A percentile compares a stretch with the other conserved stretches of the same genome.
Conservation (phyloP, 805 yeast genomes). For the Naumovozyma castellii region DNA sequence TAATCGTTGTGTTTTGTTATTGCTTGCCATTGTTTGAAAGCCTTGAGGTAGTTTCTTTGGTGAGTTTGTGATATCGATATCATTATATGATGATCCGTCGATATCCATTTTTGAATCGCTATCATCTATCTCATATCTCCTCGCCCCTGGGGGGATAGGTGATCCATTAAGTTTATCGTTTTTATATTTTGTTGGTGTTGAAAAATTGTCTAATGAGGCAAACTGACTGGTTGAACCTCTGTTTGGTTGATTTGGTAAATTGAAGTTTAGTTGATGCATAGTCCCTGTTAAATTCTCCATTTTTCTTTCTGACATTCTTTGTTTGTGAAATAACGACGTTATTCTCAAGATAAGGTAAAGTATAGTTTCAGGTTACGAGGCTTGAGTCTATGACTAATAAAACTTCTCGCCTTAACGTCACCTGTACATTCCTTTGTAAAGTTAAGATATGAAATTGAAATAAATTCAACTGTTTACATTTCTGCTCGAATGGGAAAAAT, state of each 20-base stretch:
- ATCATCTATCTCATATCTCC: constrained; percentile 15
- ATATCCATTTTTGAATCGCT: constrained; percentile 29
- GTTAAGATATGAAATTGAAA: too few species aligned
- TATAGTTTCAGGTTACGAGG: background rate
- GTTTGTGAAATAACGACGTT: too few species aligned
- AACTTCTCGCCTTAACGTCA: background rate
- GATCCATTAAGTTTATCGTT: constrained; percentile 6
- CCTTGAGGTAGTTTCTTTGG: constrained; percentile 35
- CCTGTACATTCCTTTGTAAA: background rate
- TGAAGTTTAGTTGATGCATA: constrained; percentile 28
- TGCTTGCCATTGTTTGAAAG: constrained; percentile 49
- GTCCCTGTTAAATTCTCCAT: constrained; percentile 29
- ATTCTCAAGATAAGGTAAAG: background rate
- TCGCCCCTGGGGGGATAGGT: constrained; percentile 27
- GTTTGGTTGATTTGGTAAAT: constrained; percentile 6
- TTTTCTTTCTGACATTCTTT: constrained; percentile 22
- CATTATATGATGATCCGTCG: constrained; percentile 20
- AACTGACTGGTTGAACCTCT: constrained; percentile 1
- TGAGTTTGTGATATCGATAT: constrained; percentile 22
- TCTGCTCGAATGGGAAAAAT: background rate
- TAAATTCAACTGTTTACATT: background rate
- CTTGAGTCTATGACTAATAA: background rate
- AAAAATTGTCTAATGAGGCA: background rate
- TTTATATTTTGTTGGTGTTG: constrained; percentile 17
- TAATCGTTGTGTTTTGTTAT: constrained; percentile 71